phyloP scores from a whole-genome alignment of 2,329 filamentous ascomycete species.

The Xylaria sp. region DNA sequence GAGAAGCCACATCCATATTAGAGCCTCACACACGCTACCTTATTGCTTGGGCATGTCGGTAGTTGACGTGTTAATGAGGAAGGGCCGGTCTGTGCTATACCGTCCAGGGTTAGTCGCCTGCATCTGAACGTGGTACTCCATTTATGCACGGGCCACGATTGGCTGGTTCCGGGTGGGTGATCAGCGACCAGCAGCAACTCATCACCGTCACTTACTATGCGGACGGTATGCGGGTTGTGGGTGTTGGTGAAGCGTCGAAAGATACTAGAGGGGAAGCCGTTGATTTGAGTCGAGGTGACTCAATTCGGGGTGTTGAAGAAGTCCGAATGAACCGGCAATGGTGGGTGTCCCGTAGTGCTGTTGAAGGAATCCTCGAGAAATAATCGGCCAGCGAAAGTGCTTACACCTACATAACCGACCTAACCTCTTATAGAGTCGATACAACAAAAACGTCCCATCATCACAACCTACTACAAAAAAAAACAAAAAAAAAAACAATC shows the following conservation, averaged over 20 bases:
- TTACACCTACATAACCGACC: not conserved
- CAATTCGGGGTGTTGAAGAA: not conserved
- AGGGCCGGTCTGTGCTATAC: not conserved
- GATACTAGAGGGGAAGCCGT: not conserved
- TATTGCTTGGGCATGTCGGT: constrained; percentile 30
- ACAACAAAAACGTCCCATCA: no score
- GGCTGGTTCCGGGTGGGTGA: not conserved
- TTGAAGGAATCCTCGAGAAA: not conserved
- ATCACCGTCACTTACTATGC: constrained; percentile 4
- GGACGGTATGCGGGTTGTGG: not conserved
- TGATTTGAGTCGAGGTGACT: not conserved
- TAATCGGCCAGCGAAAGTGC: not conserved
- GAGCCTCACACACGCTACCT: constrained; percentile 29
- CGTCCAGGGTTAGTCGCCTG: not conserved
- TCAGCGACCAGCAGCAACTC: constrained; percentile 7
- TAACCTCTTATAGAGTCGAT: no score
- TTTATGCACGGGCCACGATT: constrained; percentile 24
- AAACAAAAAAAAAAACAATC: no score
- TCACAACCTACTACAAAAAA: no score
- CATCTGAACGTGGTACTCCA: constrained; percentile 22
- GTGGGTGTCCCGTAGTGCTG: not conserved
- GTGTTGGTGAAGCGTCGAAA: no score
- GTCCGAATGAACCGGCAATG: constrained; percentile 11
- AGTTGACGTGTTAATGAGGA: constrained; percentile 23
- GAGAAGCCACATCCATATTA: constrained; percentile 25